Evolutionary conservation across 78 protist genomes (phyloP).

Genomic region (Pigoraptor vietnamica): DNA sequence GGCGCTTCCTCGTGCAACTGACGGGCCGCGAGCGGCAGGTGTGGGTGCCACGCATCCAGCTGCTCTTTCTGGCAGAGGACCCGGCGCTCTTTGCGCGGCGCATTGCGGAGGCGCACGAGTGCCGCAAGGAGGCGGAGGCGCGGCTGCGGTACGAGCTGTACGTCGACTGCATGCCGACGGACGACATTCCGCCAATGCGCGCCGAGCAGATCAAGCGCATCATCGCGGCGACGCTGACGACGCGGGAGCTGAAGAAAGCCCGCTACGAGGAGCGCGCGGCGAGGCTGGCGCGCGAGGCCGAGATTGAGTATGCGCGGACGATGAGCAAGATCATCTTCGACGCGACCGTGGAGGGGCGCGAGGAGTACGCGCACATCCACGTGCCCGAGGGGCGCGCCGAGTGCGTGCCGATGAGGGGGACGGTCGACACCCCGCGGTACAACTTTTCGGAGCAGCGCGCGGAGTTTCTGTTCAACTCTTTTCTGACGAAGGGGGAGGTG

Average conservation of each 20-base stretch:
- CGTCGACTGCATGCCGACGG: constrained; percentile 74
- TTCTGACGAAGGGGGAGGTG: constrained; percentile 49
- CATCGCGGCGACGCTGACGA: background rate
- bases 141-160: constrained; percentile 26
- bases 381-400: background rate
- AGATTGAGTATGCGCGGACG: background rate
- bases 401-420: background rate
- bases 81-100: constrained; percentile 55
- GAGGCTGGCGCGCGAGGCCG: background rate
- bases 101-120: constrained; percentile 24
- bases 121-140: constrained; percentile 2
- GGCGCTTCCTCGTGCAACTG: background rate
- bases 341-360: background rate
- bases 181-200: constrained; percentile 35
- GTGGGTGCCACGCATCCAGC: background rate
- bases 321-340: background rate
- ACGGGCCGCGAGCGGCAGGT: no score
- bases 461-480: constrained; percentile 32
- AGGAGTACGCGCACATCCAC: background rate
- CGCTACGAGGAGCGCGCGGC: background rate
- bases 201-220: constrained; percentile 14
- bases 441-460: background rate
- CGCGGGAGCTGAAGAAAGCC: background rate
- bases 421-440: background rate
- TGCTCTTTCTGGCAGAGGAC: constrained; percentile 42